These are phyloP conservation scores for Drechslera avenae DNA, from an alignment of 2,329 filamentous ascomycete genomes.

Conservation along the genomic window DNA sequence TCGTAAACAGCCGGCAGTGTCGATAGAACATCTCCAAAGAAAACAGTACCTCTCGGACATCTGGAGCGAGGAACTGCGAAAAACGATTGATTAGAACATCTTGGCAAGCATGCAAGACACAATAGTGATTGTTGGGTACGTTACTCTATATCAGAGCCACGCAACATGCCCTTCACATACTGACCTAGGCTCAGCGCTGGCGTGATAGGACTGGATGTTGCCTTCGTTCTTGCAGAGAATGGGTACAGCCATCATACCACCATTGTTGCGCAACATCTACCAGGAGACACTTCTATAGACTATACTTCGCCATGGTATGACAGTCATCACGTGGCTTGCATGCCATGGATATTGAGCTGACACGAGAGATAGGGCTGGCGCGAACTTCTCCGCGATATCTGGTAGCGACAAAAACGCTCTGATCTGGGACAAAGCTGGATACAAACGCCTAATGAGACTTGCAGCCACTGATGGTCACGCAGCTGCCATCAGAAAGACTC, in stretches of 20 bases:
- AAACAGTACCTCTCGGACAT: not conserved
- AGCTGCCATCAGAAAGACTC: slow-evolving; percentile 18
- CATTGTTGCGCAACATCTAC: slow-evolving; percentile 22
- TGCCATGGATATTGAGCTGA: not conserved
- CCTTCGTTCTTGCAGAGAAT: slow-evolving; percentile 21
- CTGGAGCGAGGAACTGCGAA: not conserved
- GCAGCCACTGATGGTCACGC: slow-evolving; percentile 16
- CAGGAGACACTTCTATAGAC: slow-evolving; percentile 25
- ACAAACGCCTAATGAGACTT: slow-evolving; percentile 24
- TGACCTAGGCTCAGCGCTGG: slow-evolving; percentile 13
- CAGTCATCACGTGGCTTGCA: not conserved
- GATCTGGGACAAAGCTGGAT: slow-evolving; percentile 23
- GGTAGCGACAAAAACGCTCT: slow-evolving; percentile 24
- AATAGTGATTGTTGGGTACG: slow-evolving; percentile 22
- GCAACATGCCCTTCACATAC: not conserved
- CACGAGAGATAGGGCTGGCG: slow-evolving; percentile 14
- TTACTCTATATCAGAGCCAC: not conserved
- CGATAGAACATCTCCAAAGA: not conserved
- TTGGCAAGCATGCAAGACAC: slow-evolving; percentile 13
- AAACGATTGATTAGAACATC: not conserved
- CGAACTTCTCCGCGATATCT: slow-evolving; percentile 29
- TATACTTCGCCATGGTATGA: slow-evolving; percentile 28
- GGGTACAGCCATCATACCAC: slow-evolving; percentile 20
- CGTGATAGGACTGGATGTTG: slow-evolving; percentile 24
- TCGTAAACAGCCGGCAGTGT: not conserved